Conservation (phyloP, 208 protist genomes). For the Leishmania aethiopica region DNA sequence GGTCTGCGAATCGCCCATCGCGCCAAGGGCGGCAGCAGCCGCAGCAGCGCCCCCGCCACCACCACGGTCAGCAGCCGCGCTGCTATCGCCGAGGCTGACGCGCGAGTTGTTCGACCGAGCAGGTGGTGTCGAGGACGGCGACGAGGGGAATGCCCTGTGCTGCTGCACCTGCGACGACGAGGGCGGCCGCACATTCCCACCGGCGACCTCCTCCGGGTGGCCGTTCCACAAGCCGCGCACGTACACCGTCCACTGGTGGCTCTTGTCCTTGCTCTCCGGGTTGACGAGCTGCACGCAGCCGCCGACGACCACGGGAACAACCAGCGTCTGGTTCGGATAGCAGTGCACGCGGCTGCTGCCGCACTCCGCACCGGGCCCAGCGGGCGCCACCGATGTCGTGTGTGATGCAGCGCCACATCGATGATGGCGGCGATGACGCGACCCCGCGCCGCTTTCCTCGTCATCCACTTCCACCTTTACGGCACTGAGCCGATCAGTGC, state of each 20-base stretch:
- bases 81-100: neutral
- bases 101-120: neutral
- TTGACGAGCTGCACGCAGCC: conserved; percentile 71
- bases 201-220: conserved; percentile 29
- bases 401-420: neutral
- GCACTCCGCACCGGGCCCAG: neutral
- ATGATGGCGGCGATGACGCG: neutral
- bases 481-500: neutral
- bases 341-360: neutral
- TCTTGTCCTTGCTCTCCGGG: conserved; percentile 68
- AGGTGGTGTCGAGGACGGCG: neutral
- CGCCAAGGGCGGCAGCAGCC: neutral
- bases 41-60: conserved; percentile 6
- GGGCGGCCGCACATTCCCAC: neutral
- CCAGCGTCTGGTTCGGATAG: conserved; percentile 23
- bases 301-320: conserved; percentile 76
- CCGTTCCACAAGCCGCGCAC: conserved; percentile 83
- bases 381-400: neutral
- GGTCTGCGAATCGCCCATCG: conserved; percentile 17
- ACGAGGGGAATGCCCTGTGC: neutral
- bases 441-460: neutral
- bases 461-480: conserved; percentile 16
- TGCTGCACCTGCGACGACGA: conserved; percentile 1
- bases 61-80: neutral
- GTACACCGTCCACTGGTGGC: conserved; percentile 90